Percentiles rank a stretch among this genome's conserved stretches.
These are phyloP conservation scores for Colletotrichum trifolii DNA, from an alignment of 2,329 filamentous ascomycete species.

Conservation along the genomic window DNA sequence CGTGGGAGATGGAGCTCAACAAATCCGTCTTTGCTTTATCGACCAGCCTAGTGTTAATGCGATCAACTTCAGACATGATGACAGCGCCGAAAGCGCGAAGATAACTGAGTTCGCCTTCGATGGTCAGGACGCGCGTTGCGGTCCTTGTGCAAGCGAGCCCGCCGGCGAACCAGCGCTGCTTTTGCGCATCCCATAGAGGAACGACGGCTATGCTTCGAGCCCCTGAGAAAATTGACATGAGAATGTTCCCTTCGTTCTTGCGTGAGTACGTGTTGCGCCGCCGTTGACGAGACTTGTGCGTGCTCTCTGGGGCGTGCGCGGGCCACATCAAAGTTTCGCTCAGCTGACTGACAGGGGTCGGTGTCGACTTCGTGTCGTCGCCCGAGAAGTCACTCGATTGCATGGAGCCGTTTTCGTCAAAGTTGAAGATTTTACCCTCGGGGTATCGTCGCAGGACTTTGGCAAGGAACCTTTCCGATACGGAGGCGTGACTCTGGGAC, in stretches of 20 bases:
- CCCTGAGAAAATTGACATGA: conserved; percentile 51
- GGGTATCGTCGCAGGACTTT: conserved; percentile 57
- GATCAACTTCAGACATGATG: conserved; percentile 66
- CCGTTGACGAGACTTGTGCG: background rate
- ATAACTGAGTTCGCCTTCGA: conserved; percentile 61
- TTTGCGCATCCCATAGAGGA: conserved; percentile 59
- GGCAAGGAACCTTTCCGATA: conserved; percentile 53
- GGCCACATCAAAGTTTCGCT: too few species aligned
- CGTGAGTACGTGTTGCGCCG: conserved; percentile 12
- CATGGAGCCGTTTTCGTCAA: conserved; percentile 50
- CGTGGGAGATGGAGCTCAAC: conserved; percentile 70
- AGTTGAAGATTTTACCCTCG: conserved; percentile 58
- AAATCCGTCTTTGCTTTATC: conserved; percentile 67
- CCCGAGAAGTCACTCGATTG: conserved; percentile 45
- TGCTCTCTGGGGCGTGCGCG: background rate
- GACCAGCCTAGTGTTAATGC: conserved; percentile 50
- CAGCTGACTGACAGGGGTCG: too few species aligned
- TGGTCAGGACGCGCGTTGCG: conserved; percentile 55
- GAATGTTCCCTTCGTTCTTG: conserved; percentile 43
- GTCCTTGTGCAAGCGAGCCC: conserved; percentile 61
- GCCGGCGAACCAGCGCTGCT: conserved; percentile 60
- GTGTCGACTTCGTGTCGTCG: conserved; percentile 30
- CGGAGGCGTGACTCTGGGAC: conserved; percentile 31
- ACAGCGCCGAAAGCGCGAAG: conserved; percentile 63
- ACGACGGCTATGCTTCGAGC: conserved; percentile 59